Conservation (phyloP, 2,329 filamentous ascomycete genomes). For the Remersonia thermophila region DNA sequence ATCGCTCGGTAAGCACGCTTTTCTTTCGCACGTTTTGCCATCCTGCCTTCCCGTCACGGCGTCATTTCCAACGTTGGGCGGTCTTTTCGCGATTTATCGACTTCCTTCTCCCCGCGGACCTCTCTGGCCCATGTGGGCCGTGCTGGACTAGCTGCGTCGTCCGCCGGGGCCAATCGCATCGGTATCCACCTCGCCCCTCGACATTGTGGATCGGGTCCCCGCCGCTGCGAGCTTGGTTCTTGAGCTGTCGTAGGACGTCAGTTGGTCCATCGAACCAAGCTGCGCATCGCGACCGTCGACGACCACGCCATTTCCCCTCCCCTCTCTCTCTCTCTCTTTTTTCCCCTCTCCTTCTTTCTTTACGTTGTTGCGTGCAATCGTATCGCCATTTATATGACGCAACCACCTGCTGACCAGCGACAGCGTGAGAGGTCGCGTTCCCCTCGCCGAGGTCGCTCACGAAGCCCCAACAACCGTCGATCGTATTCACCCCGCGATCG, state of each 20-base stretch:
- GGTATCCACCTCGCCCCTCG: conserved; percentile 7
- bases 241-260: neutral
- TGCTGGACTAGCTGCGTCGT: conserved; percentile 4
- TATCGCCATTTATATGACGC: conserved; percentile 7
- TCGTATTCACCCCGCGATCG: conserved; percentile 65
- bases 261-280: neutral
- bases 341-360: neutral
- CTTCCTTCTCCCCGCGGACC: conserved; percentile 1
- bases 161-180: conserved; percentile 3
- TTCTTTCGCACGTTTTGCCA: conserved; percentile 9
- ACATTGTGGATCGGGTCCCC: conserved; percentile 6
- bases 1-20: conserved; percentile 43
- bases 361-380: neutral
- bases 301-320: no score
- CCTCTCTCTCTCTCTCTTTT: no score
- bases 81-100: neutral
- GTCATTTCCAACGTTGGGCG: no score
- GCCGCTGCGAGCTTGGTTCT: conserved; percentile 2
- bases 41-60: no score
- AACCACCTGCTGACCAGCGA: conserved; percentile 21
- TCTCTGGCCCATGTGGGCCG: conserved; percentile 8
- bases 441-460: conserved; percentile 67
- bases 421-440: conserved; percentile 79
- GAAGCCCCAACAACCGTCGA: conserved; percentile 63
- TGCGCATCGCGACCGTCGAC: neutral